Base-by-base conservation (phyloP, 805 yeast genomes). In the Wickerhamomyces xylosicus region DNA sequence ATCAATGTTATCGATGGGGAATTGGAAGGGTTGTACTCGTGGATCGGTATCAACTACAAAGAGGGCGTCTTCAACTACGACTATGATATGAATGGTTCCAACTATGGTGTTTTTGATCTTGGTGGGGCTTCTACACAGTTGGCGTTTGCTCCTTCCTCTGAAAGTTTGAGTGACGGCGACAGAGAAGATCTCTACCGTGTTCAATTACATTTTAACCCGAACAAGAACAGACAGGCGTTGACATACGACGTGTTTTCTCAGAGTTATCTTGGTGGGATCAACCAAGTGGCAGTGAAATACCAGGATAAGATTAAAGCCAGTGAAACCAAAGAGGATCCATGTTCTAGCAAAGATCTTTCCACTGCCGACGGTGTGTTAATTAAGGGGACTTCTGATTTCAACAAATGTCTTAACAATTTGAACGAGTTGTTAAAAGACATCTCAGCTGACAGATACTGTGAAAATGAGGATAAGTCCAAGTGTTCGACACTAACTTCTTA, bases 61-160 rank as follows among this genome's bases (percentile, higher is more conserved):
- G 61, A 70, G 21, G 74, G 74, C 1, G 51, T 0, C 57, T 74
- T 28, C 52, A 50, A 16, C 33, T 41, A 3, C 38, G 53, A n/a
- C 65, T 66, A 1, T 48, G 45, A 10, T 46, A 50, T 5, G 69
- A 64, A 5, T 13, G 33, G 19, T 5, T 61, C 66, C 34, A 70
- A 82, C 0, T 75, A 67, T 43, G 85, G 85, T 0, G 90, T 89
- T 49, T 78, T 92, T 84, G 98, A 92, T 57, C 90, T 92, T 97
- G 98, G 98, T 14, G 98, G 98, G 5, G 97, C 97, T 0, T 86
- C 96, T 1, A 85, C 96, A 0, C 85, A 79, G 50, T 72, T 79
- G 17, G 77, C 77, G 3, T 78, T 77, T 47, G 74, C 69, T 53
- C 85, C 85, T 1, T 21, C 40, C n/a, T 40, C 40, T 22, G 29